Conservation (phyloP, 805 yeast species). For the Cyberlindnera japonica region DNA sequence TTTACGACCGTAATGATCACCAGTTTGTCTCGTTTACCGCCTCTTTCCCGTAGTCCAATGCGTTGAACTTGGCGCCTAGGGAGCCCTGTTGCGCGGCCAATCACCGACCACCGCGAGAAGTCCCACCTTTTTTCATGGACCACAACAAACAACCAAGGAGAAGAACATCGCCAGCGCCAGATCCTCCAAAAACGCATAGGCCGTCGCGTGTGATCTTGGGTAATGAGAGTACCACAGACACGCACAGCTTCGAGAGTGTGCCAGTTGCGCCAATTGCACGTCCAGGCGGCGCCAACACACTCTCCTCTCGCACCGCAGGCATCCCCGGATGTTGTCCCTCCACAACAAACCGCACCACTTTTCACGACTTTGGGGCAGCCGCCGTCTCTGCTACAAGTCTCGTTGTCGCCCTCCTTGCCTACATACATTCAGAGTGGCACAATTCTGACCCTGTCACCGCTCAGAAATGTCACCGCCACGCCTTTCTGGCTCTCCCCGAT, state of each 20-base stretch:
- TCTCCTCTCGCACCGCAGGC: conserved; percentile 9
- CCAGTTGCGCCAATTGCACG: conserved; percentile 9
- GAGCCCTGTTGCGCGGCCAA: no score
- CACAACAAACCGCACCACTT: conserved; percentile 22
- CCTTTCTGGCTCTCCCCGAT: conserved; percentile 32
- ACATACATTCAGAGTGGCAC: conserved; percentile 46
- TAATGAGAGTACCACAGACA: no score
- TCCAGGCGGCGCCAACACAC: conserved; percentile 17
- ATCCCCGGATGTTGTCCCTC: conserved; percentile 1
- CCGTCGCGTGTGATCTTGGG: no score
- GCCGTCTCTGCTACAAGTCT: conserved; percentile 45
- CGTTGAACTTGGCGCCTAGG: no score
- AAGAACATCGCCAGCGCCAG: no score
- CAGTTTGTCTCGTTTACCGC: not conserved
- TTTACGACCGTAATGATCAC: not conserved
- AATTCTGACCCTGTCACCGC: conserved; percentile 38
- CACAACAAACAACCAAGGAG: no score
- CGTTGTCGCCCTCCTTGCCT: conserved; percentile 59
- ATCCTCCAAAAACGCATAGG: no score
- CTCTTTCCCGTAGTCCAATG: not conserved
- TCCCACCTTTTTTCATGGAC: no score
- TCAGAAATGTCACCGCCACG: conserved; percentile 4
- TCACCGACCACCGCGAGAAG: no score
- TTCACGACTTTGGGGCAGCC: conserved; percentile 47
- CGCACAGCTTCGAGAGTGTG: no score